A percentile compares a stretch with the other conserved stretches of the same genome.
phyloP scores from a whole-genome alignment of 108 stramenopile genomes.

The Nannochloropsis salina region DNA sequence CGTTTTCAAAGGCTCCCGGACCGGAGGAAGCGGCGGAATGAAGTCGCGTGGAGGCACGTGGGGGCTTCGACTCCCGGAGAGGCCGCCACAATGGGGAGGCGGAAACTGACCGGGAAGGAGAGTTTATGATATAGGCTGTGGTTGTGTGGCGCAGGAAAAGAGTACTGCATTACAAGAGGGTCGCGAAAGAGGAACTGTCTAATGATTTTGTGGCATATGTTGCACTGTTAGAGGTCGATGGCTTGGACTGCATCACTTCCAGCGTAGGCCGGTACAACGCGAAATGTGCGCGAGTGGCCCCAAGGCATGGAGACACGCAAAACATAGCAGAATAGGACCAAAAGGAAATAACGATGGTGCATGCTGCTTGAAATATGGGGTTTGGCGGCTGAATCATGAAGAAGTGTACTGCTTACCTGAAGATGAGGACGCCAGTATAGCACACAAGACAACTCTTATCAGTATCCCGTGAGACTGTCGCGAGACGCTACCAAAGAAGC shows the following conservation, averaged over 20 bases:
- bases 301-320: too few relatives aligned
- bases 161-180: neutral
- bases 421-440: neutral
- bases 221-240: too few relatives aligned
- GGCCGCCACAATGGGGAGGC: neutral
- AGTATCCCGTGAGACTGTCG: neutral
- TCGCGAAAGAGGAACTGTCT: neutral
- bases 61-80: neutral
- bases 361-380: too few relatives aligned
- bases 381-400: too few relatives aligned
- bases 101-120: neutral
- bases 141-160: neutral
- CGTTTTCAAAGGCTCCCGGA: conserved; percentile 12
- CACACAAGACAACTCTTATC: neutral
- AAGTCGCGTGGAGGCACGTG: neutral
- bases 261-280: too few relatives aligned
- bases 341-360: too few relatives aligned
- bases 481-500: neutral
- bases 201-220: too few relatives aligned
- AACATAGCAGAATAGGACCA: too few relatives aligned
- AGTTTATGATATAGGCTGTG: neutral
- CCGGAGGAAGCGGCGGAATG: neutral
- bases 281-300: too few relatives aligned
- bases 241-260: too few relatives aligned
- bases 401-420: neutral